Evolutionary conservation across 108 stramenopile species (phyloP).

Genomic region (Nannochloropsis gaditana): DNA sequence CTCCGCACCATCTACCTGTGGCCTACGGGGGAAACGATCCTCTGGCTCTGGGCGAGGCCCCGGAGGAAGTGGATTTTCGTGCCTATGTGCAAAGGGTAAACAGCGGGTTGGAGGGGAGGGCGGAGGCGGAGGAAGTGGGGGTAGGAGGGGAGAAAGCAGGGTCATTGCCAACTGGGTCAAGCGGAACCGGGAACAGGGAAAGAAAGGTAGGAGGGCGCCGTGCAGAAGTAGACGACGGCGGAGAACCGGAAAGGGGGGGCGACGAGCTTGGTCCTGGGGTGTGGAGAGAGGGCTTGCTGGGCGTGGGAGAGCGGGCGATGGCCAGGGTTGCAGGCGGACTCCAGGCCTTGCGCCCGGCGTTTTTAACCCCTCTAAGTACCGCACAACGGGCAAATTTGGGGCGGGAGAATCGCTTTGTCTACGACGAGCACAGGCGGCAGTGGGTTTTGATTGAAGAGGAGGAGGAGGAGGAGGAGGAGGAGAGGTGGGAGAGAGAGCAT

Average conservation of each 20-base stretch:
- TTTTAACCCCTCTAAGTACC: background rate
- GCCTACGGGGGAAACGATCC: slow-evolving; percentile 35
- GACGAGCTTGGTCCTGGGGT: background rate
- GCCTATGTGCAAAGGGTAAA: slow-evolving; percentile 27
- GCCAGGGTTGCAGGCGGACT: slow-evolving; percentile 23
- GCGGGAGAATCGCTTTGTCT: slow-evolving; percentile 37
- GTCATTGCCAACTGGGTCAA: background rate
- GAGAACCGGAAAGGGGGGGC: background rate
- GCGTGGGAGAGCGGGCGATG: slow-evolving; percentile 31
- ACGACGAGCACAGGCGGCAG: slow-evolving; percentile 21
- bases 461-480: background rate
- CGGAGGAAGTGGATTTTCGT: slow-evolving; percentile 32
- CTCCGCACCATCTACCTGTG: slow-evolving; percentile 30
- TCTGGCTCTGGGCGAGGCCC: slow-evolving; percentile 34
- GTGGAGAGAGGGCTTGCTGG: slow-evolving; percentile 23
- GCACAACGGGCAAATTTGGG: slow-evolving; percentile 26
- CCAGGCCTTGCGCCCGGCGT: background rate
- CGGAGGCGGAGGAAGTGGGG: slow-evolving; percentile 18
- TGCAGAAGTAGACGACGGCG: background rate
- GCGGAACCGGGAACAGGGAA: background rate
- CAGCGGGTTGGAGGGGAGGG: background rate
- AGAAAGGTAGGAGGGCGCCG: background rate
- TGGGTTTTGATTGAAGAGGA: slow-evolving; percentile 30
- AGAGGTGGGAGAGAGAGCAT: background rate
- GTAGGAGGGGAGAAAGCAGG: background rate